phyloP scores from a whole-genome alignment of 1,284 basidiomycete genomes.

The Lentinula novae-zelandiae region DNA sequence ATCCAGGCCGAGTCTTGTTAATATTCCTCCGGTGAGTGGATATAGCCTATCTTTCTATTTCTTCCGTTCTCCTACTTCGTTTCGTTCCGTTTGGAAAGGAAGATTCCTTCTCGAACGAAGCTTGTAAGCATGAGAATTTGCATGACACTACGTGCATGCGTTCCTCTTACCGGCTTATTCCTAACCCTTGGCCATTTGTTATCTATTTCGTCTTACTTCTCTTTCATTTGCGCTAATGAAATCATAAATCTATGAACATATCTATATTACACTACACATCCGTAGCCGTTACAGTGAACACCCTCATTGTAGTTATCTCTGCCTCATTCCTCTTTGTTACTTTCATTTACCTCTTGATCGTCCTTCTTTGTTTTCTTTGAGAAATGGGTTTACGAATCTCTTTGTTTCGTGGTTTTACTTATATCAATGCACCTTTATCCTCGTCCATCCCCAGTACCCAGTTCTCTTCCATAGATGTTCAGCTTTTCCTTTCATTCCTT shows the following conservation, averaged over 20 bases:
- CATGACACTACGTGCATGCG: not conserved
- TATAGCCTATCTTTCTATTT: not conserved
- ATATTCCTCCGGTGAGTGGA: conserved; percentile 74
- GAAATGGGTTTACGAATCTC: not conserved
- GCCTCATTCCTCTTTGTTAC: not conserved
- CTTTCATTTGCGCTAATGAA: not conserved
- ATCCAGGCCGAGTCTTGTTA: conserved; percentile 63
- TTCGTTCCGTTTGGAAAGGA: not conserved
- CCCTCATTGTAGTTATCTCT: not conserved
- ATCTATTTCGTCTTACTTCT: not conserved
- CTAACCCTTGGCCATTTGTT: not conserved
- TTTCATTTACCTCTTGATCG: not conserved
- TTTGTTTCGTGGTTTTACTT: not conserved
- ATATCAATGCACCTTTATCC: not conserved
- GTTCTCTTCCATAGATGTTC: not conserved
- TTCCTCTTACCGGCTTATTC: not conserved
- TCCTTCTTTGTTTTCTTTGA: not conserved
- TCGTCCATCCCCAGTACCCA: not conserved
- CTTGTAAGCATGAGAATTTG: not conserved
- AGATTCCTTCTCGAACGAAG: not conserved
- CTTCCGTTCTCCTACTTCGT: not conserved
- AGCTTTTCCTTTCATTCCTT: not conserved
- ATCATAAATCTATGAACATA: not conserved
- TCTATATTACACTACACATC: not conserved
- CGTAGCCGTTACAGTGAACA: not conserved